Evolutionary conservation across 1,284 basidiomycete species (phyloP).

Genomic region (Trametes sp.): DNA sequence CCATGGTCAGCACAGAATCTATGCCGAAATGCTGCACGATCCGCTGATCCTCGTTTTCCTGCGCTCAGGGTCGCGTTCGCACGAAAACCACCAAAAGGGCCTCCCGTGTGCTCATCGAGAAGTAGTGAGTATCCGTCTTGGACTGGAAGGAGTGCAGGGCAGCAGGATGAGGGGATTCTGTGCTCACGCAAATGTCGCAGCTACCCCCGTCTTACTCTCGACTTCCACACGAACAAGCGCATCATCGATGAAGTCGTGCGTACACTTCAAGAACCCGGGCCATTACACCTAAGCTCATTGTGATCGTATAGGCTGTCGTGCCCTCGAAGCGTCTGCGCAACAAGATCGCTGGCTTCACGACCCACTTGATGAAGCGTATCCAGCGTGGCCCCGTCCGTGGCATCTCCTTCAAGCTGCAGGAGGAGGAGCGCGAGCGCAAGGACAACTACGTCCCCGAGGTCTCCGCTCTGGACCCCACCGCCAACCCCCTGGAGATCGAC

Average conservation of each 20-base stretch:
- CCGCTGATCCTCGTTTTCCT: slow-evolving; percentile 19
- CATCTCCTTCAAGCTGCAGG: slow-evolving; percentile 99
- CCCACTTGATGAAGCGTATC: slow-evolving; percentile 99
- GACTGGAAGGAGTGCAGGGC: background rate
- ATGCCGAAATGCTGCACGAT: slow-evolving; percentile 14
- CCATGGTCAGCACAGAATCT: slow-evolving; percentile 35
- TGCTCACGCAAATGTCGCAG: slow-evolving; percentile 46
- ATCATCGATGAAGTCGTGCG: slow-evolving; percentile 98
- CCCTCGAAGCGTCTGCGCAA: slow-evolving; percentile 99
- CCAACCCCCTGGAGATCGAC: slow-evolving; percentile 85
- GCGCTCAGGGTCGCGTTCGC: slow-evolving; percentile 94
- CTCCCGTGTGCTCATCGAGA: slow-evolving; percentile 99
- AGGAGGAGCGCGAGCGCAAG: slow-evolving; percentile 99
- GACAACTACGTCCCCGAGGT: slow-evolving; percentile 98
- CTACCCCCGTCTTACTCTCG: slow-evolving; percentile 95
- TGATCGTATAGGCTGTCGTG: slow-evolving; percentile 78
- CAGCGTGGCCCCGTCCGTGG: slow-evolving; percentile 99
- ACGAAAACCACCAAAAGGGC: slow-evolving; percentile 99
- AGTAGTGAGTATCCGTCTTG: slow-evolving; percentile 79
- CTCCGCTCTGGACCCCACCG: slow-evolving; percentile 88
- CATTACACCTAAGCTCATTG: background rate
- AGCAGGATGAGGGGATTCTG: background rate
- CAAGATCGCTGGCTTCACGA: slow-evolving; percentile 99
- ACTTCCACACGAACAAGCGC: slow-evolving; percentile 99
- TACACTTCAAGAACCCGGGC: slow-evolving; percentile 37